Percentiles rank a stretch among this genome's conserved stretches.
phyloP scores from a whole-genome alignment of 2,329 filamentous ascomycete genomes.

The Aurifilum marmelostoma region DNA sequence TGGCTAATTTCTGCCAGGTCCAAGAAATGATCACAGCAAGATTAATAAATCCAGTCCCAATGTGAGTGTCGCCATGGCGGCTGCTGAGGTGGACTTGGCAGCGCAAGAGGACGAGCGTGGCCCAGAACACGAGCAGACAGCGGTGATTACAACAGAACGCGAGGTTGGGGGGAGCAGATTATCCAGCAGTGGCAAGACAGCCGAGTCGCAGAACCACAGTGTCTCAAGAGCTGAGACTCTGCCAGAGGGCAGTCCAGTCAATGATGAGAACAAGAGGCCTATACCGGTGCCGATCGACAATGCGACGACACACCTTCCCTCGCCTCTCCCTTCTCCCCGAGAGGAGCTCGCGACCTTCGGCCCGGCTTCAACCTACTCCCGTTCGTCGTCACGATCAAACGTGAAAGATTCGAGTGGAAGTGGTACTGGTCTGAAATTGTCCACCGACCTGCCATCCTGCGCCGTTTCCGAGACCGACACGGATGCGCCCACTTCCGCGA shows the following conservation, averaged over 20 bases:
- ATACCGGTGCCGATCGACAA: neutral
- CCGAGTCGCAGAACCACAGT: neutral
- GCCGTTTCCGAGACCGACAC: conserved; percentile 29
- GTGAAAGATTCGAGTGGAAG: neutral
- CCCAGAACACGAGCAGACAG: conserved; percentile 7
- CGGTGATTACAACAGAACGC: neutral
- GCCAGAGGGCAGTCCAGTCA: neutral
- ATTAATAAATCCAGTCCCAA: neutral
- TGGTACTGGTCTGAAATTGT: conserved; percentile 10
- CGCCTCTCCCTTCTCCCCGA: conserved; percentile 11
- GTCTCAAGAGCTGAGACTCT: neutral
- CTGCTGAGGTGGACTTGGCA: conserved; percentile 22
- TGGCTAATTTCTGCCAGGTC: neutral
- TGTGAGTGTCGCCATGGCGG: conserved; percentile 21
- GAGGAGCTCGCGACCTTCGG: conserved; percentile 2
- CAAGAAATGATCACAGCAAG: neutral
- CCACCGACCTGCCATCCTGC: conserved; percentile 21
- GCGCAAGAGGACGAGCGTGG: neutral
- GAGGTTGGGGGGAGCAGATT: neutral
- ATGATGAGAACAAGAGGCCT: conserved; percentile 7
- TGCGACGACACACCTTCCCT: conserved; percentile 13
- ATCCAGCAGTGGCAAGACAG: neutral
- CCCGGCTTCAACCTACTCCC: neutral
- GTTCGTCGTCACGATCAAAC: neutral
- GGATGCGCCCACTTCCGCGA: conserved; percentile 18